A percentile compares a stretch with the other conserved stretches of the same genome.
Conservation (phyloP, 1,284 basidiomycete genomes). For the Melampsora larici-populina region DNA sequence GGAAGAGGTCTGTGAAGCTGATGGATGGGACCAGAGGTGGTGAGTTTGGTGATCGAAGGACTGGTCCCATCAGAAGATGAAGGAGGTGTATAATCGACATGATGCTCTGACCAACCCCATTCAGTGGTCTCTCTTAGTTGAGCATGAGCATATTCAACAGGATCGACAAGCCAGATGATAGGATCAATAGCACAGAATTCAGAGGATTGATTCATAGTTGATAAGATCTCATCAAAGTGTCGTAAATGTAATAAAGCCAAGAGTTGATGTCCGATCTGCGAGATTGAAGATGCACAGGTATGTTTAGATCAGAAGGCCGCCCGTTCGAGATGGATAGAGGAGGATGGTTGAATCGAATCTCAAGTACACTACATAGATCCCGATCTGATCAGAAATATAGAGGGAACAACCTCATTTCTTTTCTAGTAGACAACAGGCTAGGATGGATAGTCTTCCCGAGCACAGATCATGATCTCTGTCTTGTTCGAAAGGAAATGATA, state of each 20-base stretch:
- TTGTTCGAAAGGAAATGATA: background rate
- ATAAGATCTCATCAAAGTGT: conserved; percentile 23
- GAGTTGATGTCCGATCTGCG: conserved; percentile 37
- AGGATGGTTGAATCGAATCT: background rate
- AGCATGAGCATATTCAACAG: conserved; percentile 42
- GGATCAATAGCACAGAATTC: conserved; percentile 34
- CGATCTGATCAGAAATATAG: background rate
- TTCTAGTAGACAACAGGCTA: no score
- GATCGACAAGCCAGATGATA: conserved; percentile 42
- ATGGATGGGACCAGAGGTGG: background rate
- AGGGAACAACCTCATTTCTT: background rate
- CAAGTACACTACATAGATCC: background rate
- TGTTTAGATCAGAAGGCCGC: background rate
- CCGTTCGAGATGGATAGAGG: background rate
- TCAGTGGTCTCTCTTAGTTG: conserved; percentile 38
- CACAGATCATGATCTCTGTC: no score
- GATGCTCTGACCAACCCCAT: conserved; percentile 43
- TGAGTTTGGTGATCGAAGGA: background rate
- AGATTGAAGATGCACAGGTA: background rate
- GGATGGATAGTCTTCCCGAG: no score
- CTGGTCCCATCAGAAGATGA: background rate
- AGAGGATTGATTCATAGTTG: background rate
- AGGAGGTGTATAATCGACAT: conserved; percentile 14
- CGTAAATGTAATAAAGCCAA: conserved; percentile 36
- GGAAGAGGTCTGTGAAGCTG: background rate